Base-by-base conservation (phyloP, 164 flowering plant genomes). In the Saururus chinensis region DNA sequence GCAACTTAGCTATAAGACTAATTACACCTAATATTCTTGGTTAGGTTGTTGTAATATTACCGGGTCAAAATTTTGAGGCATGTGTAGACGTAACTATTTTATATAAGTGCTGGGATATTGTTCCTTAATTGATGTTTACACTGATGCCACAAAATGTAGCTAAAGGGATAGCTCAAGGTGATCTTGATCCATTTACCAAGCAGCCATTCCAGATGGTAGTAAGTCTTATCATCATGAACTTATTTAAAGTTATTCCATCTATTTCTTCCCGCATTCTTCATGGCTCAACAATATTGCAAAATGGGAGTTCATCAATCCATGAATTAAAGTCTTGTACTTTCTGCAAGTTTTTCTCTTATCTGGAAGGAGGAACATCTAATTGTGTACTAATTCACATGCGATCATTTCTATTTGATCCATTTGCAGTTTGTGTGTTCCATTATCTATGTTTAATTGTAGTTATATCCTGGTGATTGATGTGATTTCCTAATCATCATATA, bases 141-240 rank as follows among this genome's bases (percentile, higher is more conserved):
- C 62, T 58, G 64, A 71, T 95, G 53, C 82, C 96, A 45, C 81
- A 77, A 66, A 68, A 78, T 70, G 66, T 85, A 61, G 99, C 82
- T 40, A 82, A 77, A 73, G 99, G 89, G 61, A 86, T 95, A 61
- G 96, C 99, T 64, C 56, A 51, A 73, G 99, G 99, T 7, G 84
- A 83, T 64, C 70, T 90, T 60, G 95, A 95, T 82, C 96, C 99
- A 62, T 76, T 90, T 60, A 82, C 95, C 51, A 84, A 85, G 73
- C 26, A 74, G 72, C 87, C 93, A 54, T 81, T 93, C 64, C 79
- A 84, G 96, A 97, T 93, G 81, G 40, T 13, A 17, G 49, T 45
- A 45, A 45, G 49, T 45, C 37, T 30, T 30, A 30, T 42, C 49
- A 42, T 9, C 24, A 22, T 37, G 23, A 53, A 19, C 35, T 41